A percentile compares a stretch with the other conserved stretches of the same genome.
These are phyloP conservation scores for Aspergillus amoenus DNA, from an alignment of 2,329 filamentous ascomycete genomes.

Conservation along the genomic window DNA sequence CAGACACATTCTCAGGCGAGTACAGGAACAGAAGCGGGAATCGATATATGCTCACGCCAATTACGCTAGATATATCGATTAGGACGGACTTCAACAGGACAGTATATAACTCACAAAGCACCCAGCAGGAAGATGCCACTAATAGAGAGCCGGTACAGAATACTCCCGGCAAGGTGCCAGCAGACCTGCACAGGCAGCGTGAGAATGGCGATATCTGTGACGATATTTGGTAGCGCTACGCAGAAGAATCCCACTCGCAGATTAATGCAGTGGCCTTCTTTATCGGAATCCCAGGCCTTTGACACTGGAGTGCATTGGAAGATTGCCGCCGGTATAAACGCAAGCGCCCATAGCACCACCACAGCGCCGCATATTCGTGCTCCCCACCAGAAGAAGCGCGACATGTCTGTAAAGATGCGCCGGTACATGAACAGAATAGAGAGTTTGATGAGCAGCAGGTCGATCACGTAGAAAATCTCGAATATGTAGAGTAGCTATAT, in stretches of 20 bases:
- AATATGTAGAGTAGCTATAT: no score
- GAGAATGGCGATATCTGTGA: conserved; percentile 29
- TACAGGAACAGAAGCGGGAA: neutral
- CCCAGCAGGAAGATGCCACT: neutral
- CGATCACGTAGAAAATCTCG: no score
- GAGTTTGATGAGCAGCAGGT: conserved; percentile 20
- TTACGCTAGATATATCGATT: neutral
- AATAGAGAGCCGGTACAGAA: neutral
- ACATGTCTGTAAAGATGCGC: conserved; percentile 23
- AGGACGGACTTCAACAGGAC: neutral
- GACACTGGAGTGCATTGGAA: conserved; percentile 26
- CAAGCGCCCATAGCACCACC: conserved; percentile 24
- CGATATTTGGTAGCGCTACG: conserved; percentile 30
- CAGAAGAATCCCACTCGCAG: conserved; percentile 25
- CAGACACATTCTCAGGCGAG: neutral
- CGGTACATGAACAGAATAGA: conserved; percentile 31
- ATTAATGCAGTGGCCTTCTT: conserved; percentile 28
- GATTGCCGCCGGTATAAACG: conserved; percentile 20
- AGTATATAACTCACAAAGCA: neutral
- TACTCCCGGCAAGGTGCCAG: conserved; percentile 22
- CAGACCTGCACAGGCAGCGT: conserved; percentile 28
- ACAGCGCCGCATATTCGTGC: conserved; percentile 21
- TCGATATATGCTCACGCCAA: neutral
- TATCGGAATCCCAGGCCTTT: conserved; percentile 25
- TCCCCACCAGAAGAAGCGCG: conserved; percentile 20